Conservation (phyloP, 805 yeast species). For the Candida insectalens region DNA sequence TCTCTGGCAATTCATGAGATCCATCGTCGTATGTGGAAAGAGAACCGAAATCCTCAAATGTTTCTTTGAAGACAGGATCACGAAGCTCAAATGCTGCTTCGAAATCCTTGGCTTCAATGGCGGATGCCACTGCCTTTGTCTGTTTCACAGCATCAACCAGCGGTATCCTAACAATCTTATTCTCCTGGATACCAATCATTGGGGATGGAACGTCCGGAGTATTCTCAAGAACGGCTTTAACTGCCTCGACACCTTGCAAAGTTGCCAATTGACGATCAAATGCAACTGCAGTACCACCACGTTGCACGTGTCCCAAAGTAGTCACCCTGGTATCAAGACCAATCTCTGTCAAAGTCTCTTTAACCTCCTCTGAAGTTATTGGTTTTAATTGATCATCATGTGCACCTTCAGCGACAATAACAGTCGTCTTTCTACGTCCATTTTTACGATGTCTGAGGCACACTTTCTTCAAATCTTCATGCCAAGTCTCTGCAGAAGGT, state of each 20-base stretch:
- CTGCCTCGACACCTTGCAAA: constrained; percentile 76
- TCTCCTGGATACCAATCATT: constrained; percentile 65
- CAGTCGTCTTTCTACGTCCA: constrained; percentile 73
- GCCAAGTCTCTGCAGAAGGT: constrained; percentile 54
- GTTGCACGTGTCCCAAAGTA: constrained; percentile 70
- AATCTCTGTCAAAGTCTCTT: constrained; percentile 51
- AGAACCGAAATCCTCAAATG: constrained; percentile 60
- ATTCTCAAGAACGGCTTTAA: constrained; percentile 58
- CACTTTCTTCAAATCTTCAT: constrained; percentile 54
- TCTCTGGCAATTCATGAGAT: constrained; percentile 47
- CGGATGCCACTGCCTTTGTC: constrained; percentile 64
- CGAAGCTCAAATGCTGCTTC: constrained; percentile 61
- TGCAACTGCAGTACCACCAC: constrained; percentile 79
- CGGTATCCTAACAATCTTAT: constrained; percentile 58
- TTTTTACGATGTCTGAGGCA: constrained; percentile 53
- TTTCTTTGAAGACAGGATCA: constrained; percentile 68
- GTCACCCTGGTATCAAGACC: constrained; percentile 75
- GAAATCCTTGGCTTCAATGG: constrained; percentile 57
- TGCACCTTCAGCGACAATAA: constrained; percentile 82
- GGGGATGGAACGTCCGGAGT: constrained; percentile 72
- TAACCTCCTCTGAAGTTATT: constrained; percentile 56
- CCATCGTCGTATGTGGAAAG: constrained; percentile 63
- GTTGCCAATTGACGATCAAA: constrained; percentile 66
- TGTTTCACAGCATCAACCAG: constrained; percentile 63
- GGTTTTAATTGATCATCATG: constrained; percentile 59